Conservation (phyloP, 495 filamentous ascomycete species). For the Tirmania nivea region DNA sequence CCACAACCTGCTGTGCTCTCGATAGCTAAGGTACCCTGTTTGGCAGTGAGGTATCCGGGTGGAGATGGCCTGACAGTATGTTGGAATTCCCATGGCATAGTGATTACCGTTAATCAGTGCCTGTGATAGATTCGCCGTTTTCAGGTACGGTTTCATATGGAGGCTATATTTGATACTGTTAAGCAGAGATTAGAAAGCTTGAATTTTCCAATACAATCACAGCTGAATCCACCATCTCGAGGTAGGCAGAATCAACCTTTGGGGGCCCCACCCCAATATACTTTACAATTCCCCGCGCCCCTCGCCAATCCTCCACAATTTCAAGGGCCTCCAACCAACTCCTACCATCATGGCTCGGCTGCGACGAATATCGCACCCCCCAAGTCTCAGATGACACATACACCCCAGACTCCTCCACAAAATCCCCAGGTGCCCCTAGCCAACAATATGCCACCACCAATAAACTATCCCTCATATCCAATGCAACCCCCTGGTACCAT, state of each 20-base stretch:
- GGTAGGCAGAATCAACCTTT: not conserved
- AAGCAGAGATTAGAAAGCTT: slow-evolving; percentile 16
- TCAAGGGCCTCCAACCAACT: too few relatives aligned
- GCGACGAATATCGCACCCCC: too few relatives aligned
- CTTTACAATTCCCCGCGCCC: too few relatives aligned
- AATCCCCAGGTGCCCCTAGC: too few relatives aligned
- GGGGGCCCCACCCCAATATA: too few relatives aligned
- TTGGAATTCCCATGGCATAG: not conserved
- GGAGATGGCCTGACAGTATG: not conserved
- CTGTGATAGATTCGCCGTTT: slow-evolving; percentile 23
- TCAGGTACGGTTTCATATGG: slow-evolving; percentile 25
- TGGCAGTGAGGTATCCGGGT: too few relatives aligned
- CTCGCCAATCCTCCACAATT: too few relatives aligned
- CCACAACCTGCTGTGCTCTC: slow-evolving; percentile 4
- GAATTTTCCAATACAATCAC: slow-evolving; percentile 17
- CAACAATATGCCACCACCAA: not conserved
- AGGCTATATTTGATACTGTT: slow-evolving; percentile 20
- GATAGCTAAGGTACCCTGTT: not conserved
- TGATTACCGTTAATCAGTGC: too few relatives aligned
- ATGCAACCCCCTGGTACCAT: not conserved
- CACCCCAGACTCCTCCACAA: too few relatives aligned
- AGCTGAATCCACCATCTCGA: slow-evolving; percentile 2
- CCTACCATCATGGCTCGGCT: too few relatives aligned
- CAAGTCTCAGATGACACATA: too few relatives aligned
- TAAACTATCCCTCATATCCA: not conserved